These are phyloP conservation scores for Echeveria elegans DNA, from an alignment of 164 flowering plant genomes.

Conservation along the genomic window DNA sequence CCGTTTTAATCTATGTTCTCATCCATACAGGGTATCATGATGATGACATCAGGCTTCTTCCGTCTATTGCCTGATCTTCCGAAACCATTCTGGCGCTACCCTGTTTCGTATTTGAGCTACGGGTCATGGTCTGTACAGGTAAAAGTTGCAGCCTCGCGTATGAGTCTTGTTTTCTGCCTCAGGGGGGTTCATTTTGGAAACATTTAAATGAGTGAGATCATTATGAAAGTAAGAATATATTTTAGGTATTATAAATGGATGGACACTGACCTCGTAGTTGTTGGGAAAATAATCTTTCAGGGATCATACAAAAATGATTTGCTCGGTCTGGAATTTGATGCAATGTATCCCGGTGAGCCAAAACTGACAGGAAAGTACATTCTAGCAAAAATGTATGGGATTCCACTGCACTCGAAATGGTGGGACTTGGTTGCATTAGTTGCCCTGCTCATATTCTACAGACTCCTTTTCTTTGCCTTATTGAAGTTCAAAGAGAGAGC, in stretches of 20 bases:
- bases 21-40: constrained; percentile 53
- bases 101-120: constrained; percentile 58
- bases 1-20: not conserved
- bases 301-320: constrained; percentile 67
- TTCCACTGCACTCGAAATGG: constrained; percentile 53
- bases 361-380: constrained; percentile 48
- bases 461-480: constrained; percentile 45
- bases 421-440: constrained; percentile 46
- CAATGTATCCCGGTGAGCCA: constrained; percentile 36
- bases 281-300: constrained; percentile 24
- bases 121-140: constrained; percentile 80
- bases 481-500: constrained; percentile 56
- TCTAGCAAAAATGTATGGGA: constrained; percentile 25
- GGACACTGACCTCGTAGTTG: not conserved
- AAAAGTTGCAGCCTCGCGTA: constrained; percentile 6
- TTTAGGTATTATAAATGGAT: not conserved
- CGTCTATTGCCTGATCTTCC: constrained; percentile 73
- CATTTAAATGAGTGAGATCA: not conserved
- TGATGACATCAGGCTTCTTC: constrained; percentile 89
- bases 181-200: not conserved
- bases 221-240: not conserved
- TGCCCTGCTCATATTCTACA: constrained; percentile 32
- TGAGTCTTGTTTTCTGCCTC: not conserved
- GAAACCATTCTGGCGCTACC: constrained; percentile 73
- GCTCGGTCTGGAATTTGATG: constrained; percentile 55